Percentiles rank a stretch among this genome's conserved stretches.
phyloP scores from a whole-genome alignment of 352 stramenopile genomes.

The Globisporangium nagaii region DNA sequence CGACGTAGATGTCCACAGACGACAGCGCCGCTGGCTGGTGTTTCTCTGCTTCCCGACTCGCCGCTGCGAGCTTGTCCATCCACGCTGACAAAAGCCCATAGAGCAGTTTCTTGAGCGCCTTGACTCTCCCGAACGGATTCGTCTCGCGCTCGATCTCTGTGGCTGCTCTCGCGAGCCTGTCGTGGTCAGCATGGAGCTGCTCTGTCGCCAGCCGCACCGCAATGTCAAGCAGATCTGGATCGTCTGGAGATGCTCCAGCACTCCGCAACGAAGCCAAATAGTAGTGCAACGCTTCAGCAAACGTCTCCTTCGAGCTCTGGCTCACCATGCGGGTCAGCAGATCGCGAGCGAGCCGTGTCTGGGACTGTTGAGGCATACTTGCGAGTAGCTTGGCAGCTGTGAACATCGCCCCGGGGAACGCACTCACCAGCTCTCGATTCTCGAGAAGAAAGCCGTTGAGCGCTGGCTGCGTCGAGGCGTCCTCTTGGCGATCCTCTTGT shows the following conservation, averaged over 20 bases:
- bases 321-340: conserved; percentile 6
- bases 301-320: background rate
- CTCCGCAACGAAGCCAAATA: conserved; percentile 2
- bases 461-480: too few relatives aligned
- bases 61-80: conserved; percentile 29
- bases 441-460: conserved; percentile 2
- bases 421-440: background rate
- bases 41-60: background rate
- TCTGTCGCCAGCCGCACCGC: conserved; percentile 22
- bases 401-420: conserved; percentile 5
- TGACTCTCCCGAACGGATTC: conserved; percentile 26
- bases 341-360: background rate
- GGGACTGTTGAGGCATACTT: background rate
- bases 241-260: background rate
- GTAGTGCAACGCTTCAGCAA: conserved; percentile 11
- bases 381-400: conserved; percentile 4
- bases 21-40: background rate
- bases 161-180: conserved; percentile 20
- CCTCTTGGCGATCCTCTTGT: background rate
- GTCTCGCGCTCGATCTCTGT: conserved; percentile 20
- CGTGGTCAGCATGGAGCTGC: conserved; percentile 16
- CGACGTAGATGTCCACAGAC: conserved; percentile 28
- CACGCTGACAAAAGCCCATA: conserved; percentile 26
- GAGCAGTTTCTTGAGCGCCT: conserved; percentile 26
- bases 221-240: conserved; percentile 7